Percentiles rank a stretch among this genome's conserved stretches.
These are phyloP conservation scores for Coelastrella sp. DNA, from an alignment of 139 green algal genomes.

Conservation along the genomic window DNA sequence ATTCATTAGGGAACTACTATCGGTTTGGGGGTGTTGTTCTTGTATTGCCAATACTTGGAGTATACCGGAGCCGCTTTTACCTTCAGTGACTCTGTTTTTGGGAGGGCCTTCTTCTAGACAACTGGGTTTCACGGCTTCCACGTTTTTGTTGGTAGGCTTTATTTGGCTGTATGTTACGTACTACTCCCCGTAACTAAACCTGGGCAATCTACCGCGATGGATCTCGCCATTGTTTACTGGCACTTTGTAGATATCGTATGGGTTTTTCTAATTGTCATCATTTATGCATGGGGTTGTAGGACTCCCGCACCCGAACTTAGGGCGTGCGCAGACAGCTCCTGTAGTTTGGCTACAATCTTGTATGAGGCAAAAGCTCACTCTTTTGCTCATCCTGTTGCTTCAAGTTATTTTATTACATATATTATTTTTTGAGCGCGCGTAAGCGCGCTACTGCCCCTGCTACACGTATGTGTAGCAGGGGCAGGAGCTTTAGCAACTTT, in stretches of 20 bases:
- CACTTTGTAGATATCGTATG: conserved; percentile 40
- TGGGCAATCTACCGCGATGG: not conserved
- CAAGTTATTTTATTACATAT: not conserved
- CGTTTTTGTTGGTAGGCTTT: not conserved
- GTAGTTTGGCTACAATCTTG: not conserved
- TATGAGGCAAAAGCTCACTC: not conserved
- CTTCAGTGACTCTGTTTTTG: conserved; percentile 14
- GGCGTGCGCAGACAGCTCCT: not conserved
- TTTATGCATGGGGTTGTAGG: conserved; percentile 16
- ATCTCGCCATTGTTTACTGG: conserved; percentile 2
- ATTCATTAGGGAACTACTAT: not conserved
- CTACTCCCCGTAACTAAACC: not conserved
- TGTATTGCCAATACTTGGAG: conserved; percentile 30
- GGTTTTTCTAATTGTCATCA: not conserved
- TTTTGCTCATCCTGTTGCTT: not conserved
- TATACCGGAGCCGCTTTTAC: conserved; percentile 24
- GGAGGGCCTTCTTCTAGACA: conserved; percentile 17
- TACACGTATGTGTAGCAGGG: no score
- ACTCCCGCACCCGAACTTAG: not conserved
- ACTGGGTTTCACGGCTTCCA: conserved; percentile 24
- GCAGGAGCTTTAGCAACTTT: no score
- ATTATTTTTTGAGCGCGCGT: not conserved
- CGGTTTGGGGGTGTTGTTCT: not conserved
- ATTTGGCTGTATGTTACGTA: not conserved
- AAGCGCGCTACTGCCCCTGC: no score